Conservation (phyloP, 208 protist genomes). For the Crithidia brevicula region DNA sequence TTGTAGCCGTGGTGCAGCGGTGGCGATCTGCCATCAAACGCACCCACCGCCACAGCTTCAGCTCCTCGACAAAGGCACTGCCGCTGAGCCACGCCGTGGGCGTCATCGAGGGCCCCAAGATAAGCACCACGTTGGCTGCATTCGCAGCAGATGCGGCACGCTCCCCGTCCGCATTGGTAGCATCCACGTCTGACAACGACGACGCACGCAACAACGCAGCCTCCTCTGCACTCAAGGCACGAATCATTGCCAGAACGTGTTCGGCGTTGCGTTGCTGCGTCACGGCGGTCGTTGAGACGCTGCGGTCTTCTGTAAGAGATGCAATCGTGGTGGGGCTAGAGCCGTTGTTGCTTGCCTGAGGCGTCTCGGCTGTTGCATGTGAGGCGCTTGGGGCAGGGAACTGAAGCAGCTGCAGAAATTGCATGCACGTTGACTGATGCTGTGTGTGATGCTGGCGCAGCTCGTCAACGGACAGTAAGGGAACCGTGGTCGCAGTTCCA, state of each 20-base stretch:
- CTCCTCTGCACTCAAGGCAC: constrained; percentile 41
- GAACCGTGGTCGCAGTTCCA: background rate
- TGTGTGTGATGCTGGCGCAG: constrained; percentile 1
- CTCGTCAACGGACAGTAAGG: constrained; percentile 6
- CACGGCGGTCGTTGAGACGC: background rate
- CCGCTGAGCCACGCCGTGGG: constrained; percentile 72
- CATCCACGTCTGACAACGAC: background rate
- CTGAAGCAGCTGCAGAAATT: constrained; percentile 38
- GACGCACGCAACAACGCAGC: constrained; percentile 12
- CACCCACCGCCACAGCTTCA: constrained; percentile 89
- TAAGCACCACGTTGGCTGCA: constrained; percentile 12
- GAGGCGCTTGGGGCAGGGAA: constrained; percentile 10
- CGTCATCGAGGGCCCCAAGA: constrained; percentile 42
- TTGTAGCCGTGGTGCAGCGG: constrained; percentile 1
- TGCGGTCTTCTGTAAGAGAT: background rate
- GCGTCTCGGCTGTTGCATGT: background rate
- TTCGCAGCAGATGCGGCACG: background rate
- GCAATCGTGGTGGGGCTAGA: background rate
- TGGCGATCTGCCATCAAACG: constrained; percentile 53
- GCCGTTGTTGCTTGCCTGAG: background rate
- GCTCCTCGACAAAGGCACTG: constrained; percentile 83
- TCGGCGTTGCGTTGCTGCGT: constrained; percentile 58
- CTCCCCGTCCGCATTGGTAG: background rate
- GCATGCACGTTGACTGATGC: constrained; percentile 19
- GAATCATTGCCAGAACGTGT: constrained; percentile 61